phyloP scores from a whole-genome alignment of 129 eudicot species.

The Lonicera japonica region DNA sequence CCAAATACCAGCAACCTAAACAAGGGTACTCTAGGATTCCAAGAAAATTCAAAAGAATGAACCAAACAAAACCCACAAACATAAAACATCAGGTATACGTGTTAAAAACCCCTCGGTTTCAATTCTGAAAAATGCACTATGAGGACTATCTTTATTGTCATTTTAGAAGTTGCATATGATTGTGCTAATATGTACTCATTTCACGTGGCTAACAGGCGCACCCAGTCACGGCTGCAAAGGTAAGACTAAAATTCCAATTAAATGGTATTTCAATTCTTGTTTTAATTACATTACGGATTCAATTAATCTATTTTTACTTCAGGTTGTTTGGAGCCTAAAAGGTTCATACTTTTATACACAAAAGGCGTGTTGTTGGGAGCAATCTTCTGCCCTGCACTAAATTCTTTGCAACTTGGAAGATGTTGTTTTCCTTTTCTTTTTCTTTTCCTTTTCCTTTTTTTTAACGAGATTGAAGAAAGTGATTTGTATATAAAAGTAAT shows the following conservation, averaged over 20 bases:
- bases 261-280: conserved; percentile 8
- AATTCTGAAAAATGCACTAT: too few relatives aligned
- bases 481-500: not conserved
- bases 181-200: not conserved
- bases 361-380: not conserved
- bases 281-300: not conserved
- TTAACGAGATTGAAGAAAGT: not conserved
- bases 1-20: too few relatives aligned
- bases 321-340: conserved; percentile 54
- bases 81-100: too few relatives aligned
- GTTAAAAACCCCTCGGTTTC: too few relatives aligned
- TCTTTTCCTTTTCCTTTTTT: not conserved
- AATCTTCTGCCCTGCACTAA: not conserved
- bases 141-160: too few relatives aligned
- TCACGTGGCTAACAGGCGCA: conserved; percentile 35
- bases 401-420: not conserved
- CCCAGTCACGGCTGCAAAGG: conserved; percentile 47
- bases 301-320: conserved; percentile 3
- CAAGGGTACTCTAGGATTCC: too few relatives aligned
- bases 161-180: too few relatives aligned
- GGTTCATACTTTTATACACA: too few relatives aligned
- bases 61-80: too few relatives aligned
- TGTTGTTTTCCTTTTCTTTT: not conserved
- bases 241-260: conserved; percentile 9
- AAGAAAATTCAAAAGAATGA: too few relatives aligned